Base-by-base conservation (phyloP, 2,329 filamentous ascomycete species). In the Dryadomyces quercivorus region DNA sequence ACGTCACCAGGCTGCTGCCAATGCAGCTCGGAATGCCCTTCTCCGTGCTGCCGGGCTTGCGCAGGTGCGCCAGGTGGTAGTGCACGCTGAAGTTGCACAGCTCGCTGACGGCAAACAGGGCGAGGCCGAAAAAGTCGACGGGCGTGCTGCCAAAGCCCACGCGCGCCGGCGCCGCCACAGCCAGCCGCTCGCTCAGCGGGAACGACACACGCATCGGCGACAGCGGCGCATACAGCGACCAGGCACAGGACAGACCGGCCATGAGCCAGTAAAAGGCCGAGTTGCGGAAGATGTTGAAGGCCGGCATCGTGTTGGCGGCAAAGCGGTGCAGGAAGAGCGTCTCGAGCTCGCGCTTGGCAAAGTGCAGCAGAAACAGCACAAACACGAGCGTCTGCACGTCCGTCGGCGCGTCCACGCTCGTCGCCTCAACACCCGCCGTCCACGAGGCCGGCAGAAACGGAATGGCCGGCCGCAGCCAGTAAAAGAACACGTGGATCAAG, bases 321-420 rank as follows among this genome's bases (percentile, higher is more conserved):
- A 98, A 98, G 67, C 88, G 89, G 76, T 98, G 93, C 58, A 98
- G 80, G 67, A 93, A 95, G 58, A 95, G 66, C 0, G 93, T 97
- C 74, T 98, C 93, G 60, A 88, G 77, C 74, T 98, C 93, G 65
- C 93, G 90, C 79, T 98, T 98, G 67, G 88, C 61, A 70, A 96
- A 98, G 75, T 98, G 93, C 13, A 86, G 69, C 55, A 83, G 73
- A 63, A 95, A 81, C 67, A 95, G 80, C 57, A 73, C 72, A 66
- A 90, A 85, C 51, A 84, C 78, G 52, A 95, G 75, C 62, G 78
- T 80, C 70, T 98, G 93, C 2, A 80, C 75, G 74, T 72, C 66
- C 65, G 78, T 72, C 8, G 52, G 64, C 66, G 73, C 64, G 63
- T 69, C 66, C 13, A 7, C 16, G 62, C 72, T 65, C 60, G 66